Evolutionary conservation across 768 basidiomycete genomes (phyloP).

Genomic region (Hypholoma sublateritium): DNA sequence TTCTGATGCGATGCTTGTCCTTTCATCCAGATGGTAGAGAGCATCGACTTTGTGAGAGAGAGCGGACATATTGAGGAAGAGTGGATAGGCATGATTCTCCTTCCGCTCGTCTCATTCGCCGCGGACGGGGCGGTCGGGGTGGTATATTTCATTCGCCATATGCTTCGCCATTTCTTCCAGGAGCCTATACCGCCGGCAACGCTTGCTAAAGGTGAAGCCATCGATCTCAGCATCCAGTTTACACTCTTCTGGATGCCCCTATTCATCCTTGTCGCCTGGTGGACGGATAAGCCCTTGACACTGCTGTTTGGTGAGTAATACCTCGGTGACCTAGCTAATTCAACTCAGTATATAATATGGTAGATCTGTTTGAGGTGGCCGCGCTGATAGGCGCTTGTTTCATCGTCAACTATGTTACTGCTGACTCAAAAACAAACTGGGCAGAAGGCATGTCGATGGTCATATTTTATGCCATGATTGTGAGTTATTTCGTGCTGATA

Average conservation of each 20-base stretch:
- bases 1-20: neutral
- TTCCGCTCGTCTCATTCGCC: constrained; percentile 73
- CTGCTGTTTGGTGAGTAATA: constrained; percentile 61
- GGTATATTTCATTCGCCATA: constrained; percentile 51
- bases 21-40: constrained; percentile 58
- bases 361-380: constrained; percentile 71
- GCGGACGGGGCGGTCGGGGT: constrained; percentile 67
- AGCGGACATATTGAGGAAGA: constrained; percentile 46
- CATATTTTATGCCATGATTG: constrained; percentile 68
- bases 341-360: neutral
- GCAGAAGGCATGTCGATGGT: constrained; percentile 69
- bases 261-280: constrained; percentile 69
- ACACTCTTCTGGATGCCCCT: constrained; percentile 79
- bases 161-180: constrained; percentile 39
- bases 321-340: neutral
- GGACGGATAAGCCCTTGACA: constrained; percentile 55
- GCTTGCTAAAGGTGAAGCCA: constrained; percentile 68
- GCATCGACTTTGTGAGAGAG: constrained; percentile 54
- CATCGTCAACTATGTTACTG: constrained; percentile 78
- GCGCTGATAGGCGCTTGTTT: constrained; percentile 67
- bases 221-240: constrained; percentile 80
- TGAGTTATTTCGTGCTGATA: constrained; percentile 18
- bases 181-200: constrained; percentile 45
- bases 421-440: constrained; percentile 81
- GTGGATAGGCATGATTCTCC: constrained; percentile 75